Evolutionary conservation across 2,329 filamentous ascomycete species (phyloP).

Genomic region (Aspergillus aculeatinus): DNA sequence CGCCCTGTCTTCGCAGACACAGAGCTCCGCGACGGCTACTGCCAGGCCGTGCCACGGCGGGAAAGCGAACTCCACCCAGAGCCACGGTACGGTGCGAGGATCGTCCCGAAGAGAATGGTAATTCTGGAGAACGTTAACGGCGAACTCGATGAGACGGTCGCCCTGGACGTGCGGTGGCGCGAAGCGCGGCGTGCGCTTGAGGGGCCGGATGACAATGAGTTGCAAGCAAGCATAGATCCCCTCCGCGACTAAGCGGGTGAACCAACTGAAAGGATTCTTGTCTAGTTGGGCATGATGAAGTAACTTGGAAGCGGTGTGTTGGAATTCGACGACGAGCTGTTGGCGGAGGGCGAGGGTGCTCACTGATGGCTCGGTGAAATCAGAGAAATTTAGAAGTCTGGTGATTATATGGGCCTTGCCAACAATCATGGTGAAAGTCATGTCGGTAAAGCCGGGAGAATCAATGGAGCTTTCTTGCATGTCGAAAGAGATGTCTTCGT

Average conservation of each 20-base stretch:
- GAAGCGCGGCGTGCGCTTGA: conserved; percentile 25
- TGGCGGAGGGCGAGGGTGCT: conserved; percentile 27
- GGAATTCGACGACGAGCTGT: conserved; percentile 27
- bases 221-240: conserved; percentile 29
- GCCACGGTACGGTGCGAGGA: conserved; percentile 23
- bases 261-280: conserved; percentile 26
- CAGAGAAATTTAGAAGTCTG: conserved; percentile 26
- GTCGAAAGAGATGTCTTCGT: conserved; percentile 28
- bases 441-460: conserved; percentile 29
- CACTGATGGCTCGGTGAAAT: conserved; percentile 23
- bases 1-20: conserved; percentile 25
- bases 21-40: conserved; percentile 34
- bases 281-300: conserved; percentile 24
- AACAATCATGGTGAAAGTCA: conserved; percentile 26
- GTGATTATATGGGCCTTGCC: conserved; percentile 24
- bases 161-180: conserved; percentile 25
- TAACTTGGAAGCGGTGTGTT: conserved; percentile 21
- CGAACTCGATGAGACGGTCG: conserved; percentile 25
- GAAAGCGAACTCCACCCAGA: conserved; percentile 31
- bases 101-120: conserved; percentile 22
- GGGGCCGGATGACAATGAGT: conserved; percentile 28
- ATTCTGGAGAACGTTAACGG: conserved; percentile 26
- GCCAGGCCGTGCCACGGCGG: conserved; percentile 35
- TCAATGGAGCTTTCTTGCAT: conserved; percentile 17
- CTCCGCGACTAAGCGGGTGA: conserved; percentile 21